phyloP scores from a whole-genome alignment of 1,284 basidiomycete genomes.

The Malassezia vespertilionis region DNA sequence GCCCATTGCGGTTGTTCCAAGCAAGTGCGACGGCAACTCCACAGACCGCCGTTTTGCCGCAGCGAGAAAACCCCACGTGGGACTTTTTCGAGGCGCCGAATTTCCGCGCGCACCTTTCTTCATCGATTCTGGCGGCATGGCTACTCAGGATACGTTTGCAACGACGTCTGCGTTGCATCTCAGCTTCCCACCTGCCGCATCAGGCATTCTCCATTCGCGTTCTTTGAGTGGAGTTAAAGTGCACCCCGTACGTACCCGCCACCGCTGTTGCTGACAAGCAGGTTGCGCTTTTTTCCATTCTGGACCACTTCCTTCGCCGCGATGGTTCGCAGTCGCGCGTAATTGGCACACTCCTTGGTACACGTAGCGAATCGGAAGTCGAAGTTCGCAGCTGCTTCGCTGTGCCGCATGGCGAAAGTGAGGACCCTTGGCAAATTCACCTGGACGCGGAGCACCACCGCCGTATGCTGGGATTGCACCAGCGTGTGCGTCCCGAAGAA shows the following conservation, averaged over 20 bases:
- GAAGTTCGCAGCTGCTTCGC: slow-evolving; percentile 44
- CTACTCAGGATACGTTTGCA: slow-evolving; percentile 16
- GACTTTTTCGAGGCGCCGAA: not conserved
- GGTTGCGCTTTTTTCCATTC: slow-evolving; percentile 71
- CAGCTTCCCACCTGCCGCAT: slow-evolving; percentile 40
- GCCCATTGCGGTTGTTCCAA: slow-evolving; percentile 18
- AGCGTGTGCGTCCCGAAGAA: slow-evolving; percentile 71
- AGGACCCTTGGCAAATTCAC: slow-evolving; percentile 55
- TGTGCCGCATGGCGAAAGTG: slow-evolving; percentile 57
- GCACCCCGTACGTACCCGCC: slow-evolving; percentile 27
- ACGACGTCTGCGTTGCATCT: slow-evolving; percentile 42
- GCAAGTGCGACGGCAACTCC: slow-evolving; percentile 1
- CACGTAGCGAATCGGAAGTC: slow-evolving; percentile 56
- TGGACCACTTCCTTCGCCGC: slow-evolving; percentile 91
- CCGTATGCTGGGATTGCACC: slow-evolving; percentile 79
- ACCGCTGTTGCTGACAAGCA: not conserved
- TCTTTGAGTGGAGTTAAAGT: slow-evolving; percentile 42
- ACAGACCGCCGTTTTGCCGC: slow-evolving; percentile 3
- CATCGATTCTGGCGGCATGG: slow-evolving; percentile 10
- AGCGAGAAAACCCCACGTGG: slow-evolving; percentile 13
- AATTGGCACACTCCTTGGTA: slow-evolving; percentile 88
- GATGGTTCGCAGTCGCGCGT: slow-evolving; percentile 61
- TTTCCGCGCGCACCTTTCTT: slow-evolving; percentile 4
- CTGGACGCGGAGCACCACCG: slow-evolving; percentile 94
- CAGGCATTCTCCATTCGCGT: slow-evolving; percentile 41